A percentile compares a stretch with the other conserved stretches of the same genome.
Evolutionary conservation across 768 basidiomycete species (phyloP).

Genomic region (Stropharia rugosoannulata): DNA sequence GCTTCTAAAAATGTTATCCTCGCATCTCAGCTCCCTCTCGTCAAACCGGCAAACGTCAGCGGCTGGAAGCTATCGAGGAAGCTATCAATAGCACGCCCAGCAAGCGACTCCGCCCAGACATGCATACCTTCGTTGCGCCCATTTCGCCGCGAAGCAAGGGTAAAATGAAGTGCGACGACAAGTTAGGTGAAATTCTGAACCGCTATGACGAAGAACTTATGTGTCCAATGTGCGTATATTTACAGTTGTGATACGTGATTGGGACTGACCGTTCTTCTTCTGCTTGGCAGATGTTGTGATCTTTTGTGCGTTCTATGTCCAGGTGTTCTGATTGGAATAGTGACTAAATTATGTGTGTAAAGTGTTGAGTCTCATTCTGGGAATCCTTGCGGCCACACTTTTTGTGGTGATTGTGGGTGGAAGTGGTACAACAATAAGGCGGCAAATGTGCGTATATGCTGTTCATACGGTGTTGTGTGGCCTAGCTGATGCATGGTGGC

Average conservation of each 20-base stretch:
- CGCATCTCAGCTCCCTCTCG: background rate
- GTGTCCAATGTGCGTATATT: conserved; percentile 65
- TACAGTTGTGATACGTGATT: background rate
- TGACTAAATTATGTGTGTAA: background rate
- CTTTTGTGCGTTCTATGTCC: conserved; percentile 50
- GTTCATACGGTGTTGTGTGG: background rate
- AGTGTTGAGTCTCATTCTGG: conserved; percentile 63
- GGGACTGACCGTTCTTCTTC: conserved; percentile 5
- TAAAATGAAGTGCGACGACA: conserved; percentile 36
- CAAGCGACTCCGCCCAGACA: conserved; percentile 16
- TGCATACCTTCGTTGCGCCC: conserved; percentile 2
- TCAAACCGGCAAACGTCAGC: background rate
- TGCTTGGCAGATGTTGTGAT: conserved; percentile 59
- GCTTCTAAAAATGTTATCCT: too few relatives aligned
- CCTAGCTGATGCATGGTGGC: conserved; percentile 19
- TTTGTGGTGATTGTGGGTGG: conserved; percentile 67
- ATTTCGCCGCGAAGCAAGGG: conserved; percentile 33
- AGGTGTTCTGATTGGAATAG: background rate
- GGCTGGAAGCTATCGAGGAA: background rate
- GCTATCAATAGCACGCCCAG: conserved; percentile 8
- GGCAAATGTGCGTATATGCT: background rate
- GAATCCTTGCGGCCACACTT: conserved; percentile 75
- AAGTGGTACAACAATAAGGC: conserved; percentile 46
- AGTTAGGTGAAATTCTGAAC: conserved; percentile 31
- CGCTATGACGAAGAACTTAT: conserved; percentile 63